These are phyloP conservation scores for Leccinum fibrillosum DNA, from an alignment of 768 basidiomycete species.

Conservation along the genomic window DNA sequence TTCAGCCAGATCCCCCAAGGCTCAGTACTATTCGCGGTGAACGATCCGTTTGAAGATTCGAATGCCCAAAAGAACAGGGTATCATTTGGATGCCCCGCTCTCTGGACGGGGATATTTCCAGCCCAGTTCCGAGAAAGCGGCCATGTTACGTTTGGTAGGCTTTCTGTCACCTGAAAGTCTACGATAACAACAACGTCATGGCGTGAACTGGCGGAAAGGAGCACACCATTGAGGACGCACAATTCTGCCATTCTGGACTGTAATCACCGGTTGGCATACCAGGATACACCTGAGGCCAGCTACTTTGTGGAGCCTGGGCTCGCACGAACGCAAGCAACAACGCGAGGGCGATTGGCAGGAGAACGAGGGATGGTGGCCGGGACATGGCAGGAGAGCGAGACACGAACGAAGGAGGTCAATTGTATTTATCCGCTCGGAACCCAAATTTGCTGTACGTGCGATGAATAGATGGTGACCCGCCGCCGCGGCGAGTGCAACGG, in stretches of 20 bases:
- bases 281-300: neutral
- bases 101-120: too few relatives aligned
- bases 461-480: too few relatives aligned
- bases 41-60: too few relatives aligned
- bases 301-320: neutral
- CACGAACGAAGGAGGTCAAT: neutral
- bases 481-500: too few relatives aligned
- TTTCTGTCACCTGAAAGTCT: too few relatives aligned
- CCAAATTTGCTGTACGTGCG: neutral
- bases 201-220: neutral
- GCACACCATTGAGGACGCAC: neutral
- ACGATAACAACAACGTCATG: too few relatives aligned
- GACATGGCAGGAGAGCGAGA: neutral
- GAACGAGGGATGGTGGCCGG: neutral
- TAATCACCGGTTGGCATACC: neutral
- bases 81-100: too few relatives aligned
- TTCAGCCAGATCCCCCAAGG: too few relatives aligned
- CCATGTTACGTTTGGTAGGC: too few relatives aligned
- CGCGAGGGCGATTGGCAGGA: neutral
- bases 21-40: too few relatives aligned
- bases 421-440: neutral
- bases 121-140: too few relatives aligned
- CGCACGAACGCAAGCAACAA: neutral
- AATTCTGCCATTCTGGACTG: neutral
- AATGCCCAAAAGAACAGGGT: too few relatives aligned